Evolutionary conservation across 495 filamentous ascomycete species (phyloP).

Genomic region (Lophiotrema nucula): DNA sequence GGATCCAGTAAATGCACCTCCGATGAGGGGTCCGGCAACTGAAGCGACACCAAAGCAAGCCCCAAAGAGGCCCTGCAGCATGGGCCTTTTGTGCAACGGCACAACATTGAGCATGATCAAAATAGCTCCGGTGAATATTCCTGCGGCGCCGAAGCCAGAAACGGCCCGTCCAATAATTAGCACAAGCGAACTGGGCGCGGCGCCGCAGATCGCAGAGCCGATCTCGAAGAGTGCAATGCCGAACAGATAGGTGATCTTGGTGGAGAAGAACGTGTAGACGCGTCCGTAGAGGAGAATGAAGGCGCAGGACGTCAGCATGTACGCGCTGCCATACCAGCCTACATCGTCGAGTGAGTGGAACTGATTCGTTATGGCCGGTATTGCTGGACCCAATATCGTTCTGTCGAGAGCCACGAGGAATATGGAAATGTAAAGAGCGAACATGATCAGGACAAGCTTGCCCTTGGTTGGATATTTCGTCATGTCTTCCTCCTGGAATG

Average conservation of each 20-base stretch:
- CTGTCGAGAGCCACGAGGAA: conserved; percentile 34
- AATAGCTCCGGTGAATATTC: conserved; percentile 80
- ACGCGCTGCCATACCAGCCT: conserved; percentile 35
- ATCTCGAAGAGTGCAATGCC: conserved; percentile 79
- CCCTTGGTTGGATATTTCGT: conserved; percentile 3
- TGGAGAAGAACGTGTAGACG: conserved; percentile 75
- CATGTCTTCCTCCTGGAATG: not conserved
- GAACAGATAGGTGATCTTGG: conserved; percentile 65
- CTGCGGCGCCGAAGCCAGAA: conserved; percentile 77
- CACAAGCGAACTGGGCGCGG: conserved; percentile 68
- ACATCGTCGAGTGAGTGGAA: conserved; percentile 34
- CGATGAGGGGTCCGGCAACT: conserved; percentile 41
- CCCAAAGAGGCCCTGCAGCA: conserved; percentile 71
- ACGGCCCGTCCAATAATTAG: conserved; percentile 85
- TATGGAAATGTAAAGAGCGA: conserved; percentile 38
- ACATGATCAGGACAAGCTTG: conserved; percentile 36
- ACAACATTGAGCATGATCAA: conserved; percentile 80
- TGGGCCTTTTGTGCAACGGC: conserved; percentile 66
- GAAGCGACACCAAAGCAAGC: conserved; percentile 78
- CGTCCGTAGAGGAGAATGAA: conserved; percentile 75
- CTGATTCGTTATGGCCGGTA: conserved; percentile 34
- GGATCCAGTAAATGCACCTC: conserved; percentile 41
- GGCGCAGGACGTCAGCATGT: conserved; percentile 43
- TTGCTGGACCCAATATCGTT: conserved; percentile 35
- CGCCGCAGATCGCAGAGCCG: conserved; percentile 76